These are phyloP conservation scores for Williopsis jadinii DNA, from an alignment of 1,139 yeast species.

Conservation along the genomic window DNA sequence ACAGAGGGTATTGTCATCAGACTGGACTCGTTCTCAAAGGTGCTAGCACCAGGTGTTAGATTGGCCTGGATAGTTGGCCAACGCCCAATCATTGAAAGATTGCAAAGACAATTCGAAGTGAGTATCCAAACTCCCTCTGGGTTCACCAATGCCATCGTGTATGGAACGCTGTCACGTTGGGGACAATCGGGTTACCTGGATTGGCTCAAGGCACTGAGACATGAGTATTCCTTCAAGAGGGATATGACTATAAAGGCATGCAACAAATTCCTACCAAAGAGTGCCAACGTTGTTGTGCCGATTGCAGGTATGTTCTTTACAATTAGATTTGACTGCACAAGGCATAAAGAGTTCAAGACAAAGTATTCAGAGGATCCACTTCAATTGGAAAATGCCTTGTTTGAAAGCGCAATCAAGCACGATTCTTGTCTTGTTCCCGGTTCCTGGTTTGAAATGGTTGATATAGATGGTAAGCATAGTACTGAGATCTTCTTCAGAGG, in stretches of 20 bases:
- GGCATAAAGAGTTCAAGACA: conserved; percentile 63
- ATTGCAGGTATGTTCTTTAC: conserved; percentile 95
- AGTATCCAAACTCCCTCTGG: conserved; percentile 78
- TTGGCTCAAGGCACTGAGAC: conserved; percentile 79
- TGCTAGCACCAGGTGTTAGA: conserved; percentile 84
- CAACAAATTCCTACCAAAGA: conserved; percentile 51
- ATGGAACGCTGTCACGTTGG: conserved; percentile 59
- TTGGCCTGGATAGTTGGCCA: conserved; percentile 86
- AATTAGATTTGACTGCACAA: conserved; percentile 63
- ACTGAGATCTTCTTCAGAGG: conserved; percentile 72
- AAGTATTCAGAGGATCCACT: conserved; percentile 46
- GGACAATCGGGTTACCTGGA: conserved; percentile 69
- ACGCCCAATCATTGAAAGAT: conserved; percentile 55
- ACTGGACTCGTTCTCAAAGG: conserved; percentile 83
- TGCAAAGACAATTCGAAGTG: conserved; percentile 68
- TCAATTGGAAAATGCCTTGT: conserved; percentile 57
- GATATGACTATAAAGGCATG: conserved; percentile 71
- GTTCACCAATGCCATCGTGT: conserved; percentile 61
- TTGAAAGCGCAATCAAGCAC: conserved; percentile 53
- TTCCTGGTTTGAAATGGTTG: conserved; percentile 67
- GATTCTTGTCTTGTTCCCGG: conserved; percentile 84
- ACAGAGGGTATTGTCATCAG: conserved; percentile 82
- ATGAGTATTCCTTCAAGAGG: conserved; percentile 68
- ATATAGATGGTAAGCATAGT: conserved; percentile 28
- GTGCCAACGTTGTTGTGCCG: conserved; percentile 58